Conservation (phyloP, 2,329 filamentous ascomycete genomes). For the Coniella vitis region DNA sequence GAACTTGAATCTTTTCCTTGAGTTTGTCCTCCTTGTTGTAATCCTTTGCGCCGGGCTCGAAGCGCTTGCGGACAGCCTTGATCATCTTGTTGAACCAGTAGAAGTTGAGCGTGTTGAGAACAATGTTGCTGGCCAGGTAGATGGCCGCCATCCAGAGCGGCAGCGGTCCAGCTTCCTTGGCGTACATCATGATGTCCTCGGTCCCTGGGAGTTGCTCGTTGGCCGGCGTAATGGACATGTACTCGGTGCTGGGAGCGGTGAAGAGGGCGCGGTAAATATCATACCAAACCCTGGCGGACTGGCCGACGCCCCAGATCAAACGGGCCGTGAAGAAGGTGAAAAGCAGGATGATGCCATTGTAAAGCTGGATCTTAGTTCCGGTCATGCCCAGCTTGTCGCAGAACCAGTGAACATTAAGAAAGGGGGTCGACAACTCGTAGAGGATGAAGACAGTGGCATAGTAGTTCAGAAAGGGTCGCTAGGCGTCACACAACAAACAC, state of each 20-base stretch:
- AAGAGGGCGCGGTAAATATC: constrained; percentile 60
- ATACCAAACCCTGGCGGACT: constrained; percentile 60
- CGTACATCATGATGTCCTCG: constrained; percentile 44
- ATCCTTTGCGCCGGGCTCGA: constrained; percentile 43
- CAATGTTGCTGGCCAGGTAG: constrained; percentile 65
- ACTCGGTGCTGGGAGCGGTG: constrained; percentile 28
- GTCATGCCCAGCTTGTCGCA: constrained; percentile 81
- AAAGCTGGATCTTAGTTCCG: constrained; percentile 64
- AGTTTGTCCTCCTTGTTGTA: constrained; percentile 22
- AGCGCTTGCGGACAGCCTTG: constrained; percentile 67
- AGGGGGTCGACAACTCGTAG: constrained; percentile 79
- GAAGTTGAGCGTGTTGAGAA: constrained; percentile 70
- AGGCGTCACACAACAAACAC: background rate
- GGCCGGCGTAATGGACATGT: constrained; percentile 27
- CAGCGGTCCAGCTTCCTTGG: constrained; percentile 41
- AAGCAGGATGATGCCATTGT: constrained; percentile 70
- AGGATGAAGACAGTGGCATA: constrained; percentile 77
- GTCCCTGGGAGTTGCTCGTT: constrained; percentile 21
- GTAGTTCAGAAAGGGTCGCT: constrained; percentile 81
- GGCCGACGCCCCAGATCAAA: constrained; percentile 70
- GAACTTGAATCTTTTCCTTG: constrained; percentile 20
- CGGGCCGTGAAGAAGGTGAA: constrained; percentile 70
- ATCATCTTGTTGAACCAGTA: constrained; percentile 90
- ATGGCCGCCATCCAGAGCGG: constrained; percentile 63
- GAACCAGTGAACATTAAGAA: constrained; percentile 88